Percentiles rank a stretch among this genome's conserved stretches.
Evolutionary conservation across 2,329 filamentous ascomycete genomes (phyloP).

Genomic region (Aureobasidium sp.): DNA sequence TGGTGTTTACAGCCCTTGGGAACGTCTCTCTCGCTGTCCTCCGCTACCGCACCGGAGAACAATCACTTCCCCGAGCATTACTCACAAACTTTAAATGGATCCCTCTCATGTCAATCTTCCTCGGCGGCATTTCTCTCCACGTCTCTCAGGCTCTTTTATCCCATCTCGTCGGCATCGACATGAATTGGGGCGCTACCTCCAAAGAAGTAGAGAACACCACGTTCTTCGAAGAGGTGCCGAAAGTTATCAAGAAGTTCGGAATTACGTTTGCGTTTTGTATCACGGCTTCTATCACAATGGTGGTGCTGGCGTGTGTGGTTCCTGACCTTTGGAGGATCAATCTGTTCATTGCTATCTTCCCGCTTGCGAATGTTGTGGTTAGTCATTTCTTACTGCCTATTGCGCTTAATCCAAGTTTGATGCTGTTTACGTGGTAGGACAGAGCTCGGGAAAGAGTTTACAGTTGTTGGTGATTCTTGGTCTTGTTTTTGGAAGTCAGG

Average conservation of each 20-base stretch:
- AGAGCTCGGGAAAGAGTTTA: no score
- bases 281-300: no score
- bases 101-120: constrained; percentile 43
- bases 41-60: constrained; percentile 75
- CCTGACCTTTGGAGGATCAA: constrained; percentile 56
- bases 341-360: constrained; percentile 66
- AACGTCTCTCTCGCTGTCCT: constrained; percentile 78
- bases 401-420: constrained; percentile 68
- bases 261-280: constrained; percentile 60
- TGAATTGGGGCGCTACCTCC: constrained; percentile 61
- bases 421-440: constrained; percentile 64
- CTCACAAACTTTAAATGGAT: constrained; percentile 73
- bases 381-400: constrained; percentile 67
- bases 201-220: constrained; percentile 65
- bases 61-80: constrained; percentile 60
- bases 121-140: constrained; percentile 45
- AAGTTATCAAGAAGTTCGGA: constrained; percentile 63
- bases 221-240: constrained; percentile 63
- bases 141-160: constrained; percentile 44
- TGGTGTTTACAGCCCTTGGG: constrained; percentile 80
- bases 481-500: no score
- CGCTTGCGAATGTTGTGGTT: constrained; percentile 57
- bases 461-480: no score
- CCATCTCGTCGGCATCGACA: constrained; percentile 45
- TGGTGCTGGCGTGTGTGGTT: constrained; percentile 55